These are phyloP conservation scores for Cucumis cinereus DNA, from an alignment of 306 rosid species.

Conservation along the genomic window DNA sequence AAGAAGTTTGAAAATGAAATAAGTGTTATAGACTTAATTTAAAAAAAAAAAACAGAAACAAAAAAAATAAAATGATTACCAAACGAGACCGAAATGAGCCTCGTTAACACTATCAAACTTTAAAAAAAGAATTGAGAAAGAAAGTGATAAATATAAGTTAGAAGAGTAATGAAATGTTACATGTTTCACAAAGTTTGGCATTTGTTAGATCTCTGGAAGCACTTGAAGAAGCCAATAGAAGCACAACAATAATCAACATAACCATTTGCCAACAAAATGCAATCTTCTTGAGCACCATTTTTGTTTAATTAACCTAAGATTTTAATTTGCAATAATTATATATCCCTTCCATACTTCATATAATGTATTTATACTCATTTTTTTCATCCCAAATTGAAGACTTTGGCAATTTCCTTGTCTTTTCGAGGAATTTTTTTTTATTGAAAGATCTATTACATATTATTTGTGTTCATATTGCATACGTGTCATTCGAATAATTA, in stretches of 20 bases:
- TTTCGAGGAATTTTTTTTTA: no score
- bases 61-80: no score
- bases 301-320: neutral
- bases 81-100: no score
- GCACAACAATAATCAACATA: neutral
- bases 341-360: neutral
- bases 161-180: neutral
- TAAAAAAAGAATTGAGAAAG: no score
- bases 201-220: neutral
- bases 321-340: no score
- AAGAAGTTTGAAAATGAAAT: no score
- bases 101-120: no score
- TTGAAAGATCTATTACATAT: no score
- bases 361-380: neutral
- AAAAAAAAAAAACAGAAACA: no score
- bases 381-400: neutral
- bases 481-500: no score
- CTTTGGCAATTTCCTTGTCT: neutral
- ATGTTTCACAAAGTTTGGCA: neutral
- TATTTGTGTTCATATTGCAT: no score
- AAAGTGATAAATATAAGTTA: neutral
- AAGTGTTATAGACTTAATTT: no score
- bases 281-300: neutral
- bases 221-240: constrained; percentile 3
- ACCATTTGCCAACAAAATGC: neutral